Evolutionary conservation across 495 filamentous ascomycete genomes (phyloP), one percentile per base, ranked within the genome.

Genomic region (Apiosordaria backusii): DNA sequence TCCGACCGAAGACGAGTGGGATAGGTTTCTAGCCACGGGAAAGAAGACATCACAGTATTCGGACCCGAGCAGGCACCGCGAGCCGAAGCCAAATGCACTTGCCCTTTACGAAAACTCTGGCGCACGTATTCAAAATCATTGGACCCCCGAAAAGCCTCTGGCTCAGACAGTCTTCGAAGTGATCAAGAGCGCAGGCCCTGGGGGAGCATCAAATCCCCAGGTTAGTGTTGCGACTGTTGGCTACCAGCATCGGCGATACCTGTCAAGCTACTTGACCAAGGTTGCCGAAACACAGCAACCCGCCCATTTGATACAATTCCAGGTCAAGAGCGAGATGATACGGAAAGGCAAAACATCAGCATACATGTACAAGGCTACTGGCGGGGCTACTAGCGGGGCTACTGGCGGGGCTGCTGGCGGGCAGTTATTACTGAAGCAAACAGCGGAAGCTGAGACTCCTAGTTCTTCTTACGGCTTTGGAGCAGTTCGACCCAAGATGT

Each of bases 1-100:
- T n/a, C 90, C 90, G 16, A 86, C 83, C 4, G 76, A 83, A 16
- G 82, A 84, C 13, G 92, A 96, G 68, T 80, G 86, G 74, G 79
- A 85, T 21, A 79, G 81, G 64, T 86, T 89, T 61, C 76, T 79
- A 10, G 71, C 73, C 5, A 75, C 74, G 0, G 76, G 78, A 4
- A 80, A 77, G 58, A 77, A 74, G 61, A 75, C 74, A 0, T 75
- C 76, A 1, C 70, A 70, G 59, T 78, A 78, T 40, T 75, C 74
- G 6, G 70, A 75, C 55, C 65, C 73, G 4, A 74, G 54, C 5
- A 67, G 70, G 22, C 66, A 70, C 27, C 70, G 74, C 4, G 69
- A 74, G 54, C 74, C 74, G 10, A 76, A 76, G 50, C 68, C 70
- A 1, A 73, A 74, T 25, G 74, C 76, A 0, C 68, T 76, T 9